Percentiles rank a stretch among this genome's conserved stretches.
These are phyloP conservation scores for Benincasa hispida DNA, from an alignment of 306 rosid species.

Conservation along the genomic window DNA sequence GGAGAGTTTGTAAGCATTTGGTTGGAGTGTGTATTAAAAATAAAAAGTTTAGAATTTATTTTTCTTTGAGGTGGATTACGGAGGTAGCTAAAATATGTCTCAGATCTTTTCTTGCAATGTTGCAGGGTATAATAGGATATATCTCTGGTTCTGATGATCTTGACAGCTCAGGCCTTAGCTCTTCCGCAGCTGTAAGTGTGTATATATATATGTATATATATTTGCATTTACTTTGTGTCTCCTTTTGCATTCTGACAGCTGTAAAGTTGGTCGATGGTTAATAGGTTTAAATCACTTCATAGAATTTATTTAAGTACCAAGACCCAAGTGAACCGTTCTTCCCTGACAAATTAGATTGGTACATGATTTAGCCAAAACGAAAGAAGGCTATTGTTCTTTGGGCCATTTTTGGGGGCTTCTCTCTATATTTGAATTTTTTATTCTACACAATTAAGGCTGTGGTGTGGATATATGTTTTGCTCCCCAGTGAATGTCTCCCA, in stretches of 20 bases:
- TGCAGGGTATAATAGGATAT: constrained; percentile 79
- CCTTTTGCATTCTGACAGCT: constrained; percentile 4
- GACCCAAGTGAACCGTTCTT: not conserved
- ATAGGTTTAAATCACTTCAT: not conserved
- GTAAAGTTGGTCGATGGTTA: not conserved
- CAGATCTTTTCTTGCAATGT: constrained; percentile 15
- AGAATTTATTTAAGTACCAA: not conserved
- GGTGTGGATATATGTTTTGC: not conserved
- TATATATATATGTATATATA: not conserved
- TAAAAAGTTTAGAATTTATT: not conserved
- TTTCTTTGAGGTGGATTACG: not conserved
- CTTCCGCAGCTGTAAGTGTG: constrained; percentile 92
- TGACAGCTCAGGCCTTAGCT: constrained; percentile 94
- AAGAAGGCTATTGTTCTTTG: not conserved
- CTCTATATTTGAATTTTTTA: not conserved
- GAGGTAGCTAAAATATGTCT: not conserved
- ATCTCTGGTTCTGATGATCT: constrained; percentile 64
- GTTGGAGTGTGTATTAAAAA: not conserved
- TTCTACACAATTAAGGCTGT: not conserved
- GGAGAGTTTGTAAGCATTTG: not conserved
- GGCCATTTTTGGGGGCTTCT: not conserved
- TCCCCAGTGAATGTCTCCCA: not conserved
- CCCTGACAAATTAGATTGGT: not conserved
- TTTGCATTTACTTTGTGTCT: constrained; percentile 6
- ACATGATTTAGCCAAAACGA: not conserved